Percentiles rank a stretch among this genome's conserved stretches.
Conservation (phyloP, 768 basidiomycete species). For the Phlebiopsis gigantea region DNA sequence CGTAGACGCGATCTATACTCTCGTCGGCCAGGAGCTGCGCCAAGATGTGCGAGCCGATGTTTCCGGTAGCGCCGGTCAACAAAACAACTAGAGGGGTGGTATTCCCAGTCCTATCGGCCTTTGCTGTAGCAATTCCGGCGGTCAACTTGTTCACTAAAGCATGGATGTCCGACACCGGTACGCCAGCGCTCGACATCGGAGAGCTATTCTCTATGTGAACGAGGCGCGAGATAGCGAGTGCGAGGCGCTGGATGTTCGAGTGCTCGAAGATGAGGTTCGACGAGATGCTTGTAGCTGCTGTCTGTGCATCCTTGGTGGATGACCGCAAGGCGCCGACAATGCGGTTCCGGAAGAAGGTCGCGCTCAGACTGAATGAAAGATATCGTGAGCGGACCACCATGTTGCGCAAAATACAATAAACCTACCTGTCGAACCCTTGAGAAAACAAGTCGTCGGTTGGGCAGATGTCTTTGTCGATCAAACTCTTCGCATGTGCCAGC, state of each 20-base stretch:
- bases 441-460: conserved; percentile 8
- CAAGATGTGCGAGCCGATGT: conserved; percentile 17
- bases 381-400: background rate
- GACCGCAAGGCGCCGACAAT: conserved; percentile 5
- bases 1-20: conserved; percentile 13
- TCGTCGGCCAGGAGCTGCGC: conserved; percentile 10
- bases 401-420: background rate
- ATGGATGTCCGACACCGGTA: background rate
- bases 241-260: conserved; percentile 6
- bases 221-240: background rate
- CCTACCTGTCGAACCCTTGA: conserved; percentile 16
- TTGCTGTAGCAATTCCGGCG: background rate
- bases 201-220: background rate
- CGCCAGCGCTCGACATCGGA: background rate
- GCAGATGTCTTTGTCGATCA: conserved; percentile 3
- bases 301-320: background rate
- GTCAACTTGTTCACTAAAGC: conserved; percentile 6
- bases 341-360: conserved; percentile 11
- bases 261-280: conserved; percentile 8
- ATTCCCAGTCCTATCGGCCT: too few species aligned
- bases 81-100: conserved; percentile 8
- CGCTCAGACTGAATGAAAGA: conserved; percentile 3
- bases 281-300: background rate
- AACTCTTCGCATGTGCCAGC: conserved; percentile 4
- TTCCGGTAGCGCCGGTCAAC: conserved; percentile 21